phyloP scores from a whole-genome alignment of 495 filamentous ascomycete species.

The Xylaria curta region DNA sequence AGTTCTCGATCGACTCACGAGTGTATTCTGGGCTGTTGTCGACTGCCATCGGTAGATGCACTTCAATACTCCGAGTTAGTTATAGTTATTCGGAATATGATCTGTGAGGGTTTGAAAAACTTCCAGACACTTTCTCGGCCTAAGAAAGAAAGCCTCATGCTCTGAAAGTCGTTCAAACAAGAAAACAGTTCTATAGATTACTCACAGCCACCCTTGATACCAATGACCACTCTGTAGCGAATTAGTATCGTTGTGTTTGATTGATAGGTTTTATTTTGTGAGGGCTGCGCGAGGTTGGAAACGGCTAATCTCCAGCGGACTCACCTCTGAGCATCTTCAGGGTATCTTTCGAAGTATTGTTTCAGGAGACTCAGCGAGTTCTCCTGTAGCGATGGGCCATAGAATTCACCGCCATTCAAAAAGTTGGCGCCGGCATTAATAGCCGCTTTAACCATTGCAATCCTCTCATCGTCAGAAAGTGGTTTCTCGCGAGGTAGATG shows the following conservation, averaged over 20 bases:
- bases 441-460: conserved; percentile 66
- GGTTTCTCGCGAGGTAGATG: conserved; percentile 64
- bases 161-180: no score
- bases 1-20: conserved; percentile 70
- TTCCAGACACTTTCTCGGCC: no score
- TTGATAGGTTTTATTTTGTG: neutral
- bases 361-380: conserved; percentile 65
- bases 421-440: conserved; percentile 63
- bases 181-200: no score
- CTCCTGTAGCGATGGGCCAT: conserved; percentile 63
- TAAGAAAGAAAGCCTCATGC: no score
- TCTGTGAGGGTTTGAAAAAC: no score
- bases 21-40: conserved; percentile 62
- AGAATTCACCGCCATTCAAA: conserved; percentile 76
- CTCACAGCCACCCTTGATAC: conserved; percentile 57
- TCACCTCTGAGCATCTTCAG: conserved; percentile 62
- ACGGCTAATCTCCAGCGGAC: conserved; percentile 40
- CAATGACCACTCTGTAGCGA: conserved; percentile 34
- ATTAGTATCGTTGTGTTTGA: neutral
- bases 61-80: no score
- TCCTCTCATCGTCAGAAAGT: conserved; percentile 58
- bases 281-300: neutral
- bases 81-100: no score
- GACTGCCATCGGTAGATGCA: conserved; percentile 41
- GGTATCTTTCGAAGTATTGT: conserved; percentile 63